Evolutionary conservation across 192 early-diverging fungal species (phyloP), one percentile per base, ranked within the genome.

Genomic region (Allomyces arbusculus): DNA sequence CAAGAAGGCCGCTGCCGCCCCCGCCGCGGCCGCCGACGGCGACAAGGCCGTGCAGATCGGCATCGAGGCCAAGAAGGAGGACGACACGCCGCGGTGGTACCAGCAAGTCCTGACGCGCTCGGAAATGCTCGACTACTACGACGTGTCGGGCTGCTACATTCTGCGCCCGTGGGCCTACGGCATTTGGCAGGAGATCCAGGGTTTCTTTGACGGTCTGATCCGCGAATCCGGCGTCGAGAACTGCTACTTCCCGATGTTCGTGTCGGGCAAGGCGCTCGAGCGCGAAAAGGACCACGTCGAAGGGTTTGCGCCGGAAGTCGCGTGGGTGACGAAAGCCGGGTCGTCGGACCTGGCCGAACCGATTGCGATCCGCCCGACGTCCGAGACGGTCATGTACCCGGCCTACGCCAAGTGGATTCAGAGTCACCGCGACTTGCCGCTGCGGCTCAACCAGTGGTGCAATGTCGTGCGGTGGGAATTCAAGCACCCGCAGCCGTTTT

Each of bases 391-490:
- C 72, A 99, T 99, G 91, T 99, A 99, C 76, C 96, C 96, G 61
- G 92, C 91, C 81, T 99, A 91, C 73, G 85, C 92, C 66, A 91
- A 92, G 73, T 99, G 96, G 96, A 88, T 99, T 69, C 88, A 91
- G 65, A 89, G 86, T 66, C 89, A 97, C 78, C 90, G 96, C 70
- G 94, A 99, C 78, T 79, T 99, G 55, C 96, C 96, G 43, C 76
- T 99, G 63, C 82, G 91, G 65, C 76, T 97, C 64, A 99, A 99
- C 82, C 96, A 99, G 78, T 99, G 96, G 96, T 92, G 91, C 80
- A 94, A 91, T 71, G 94, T 99, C 69, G 96, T 99, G 61, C 89
- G 96, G 68, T 99, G 96, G 96, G 96, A 99, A 81, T 99, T 99
- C 80, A 99, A 99, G 81, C 89, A 98, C 79, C 94, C 94, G 61